Evolutionary conservation across 768 basidiomycete genomes (phyloP).

Genomic region (Rubroboletus pulcherrimus): DNA sequence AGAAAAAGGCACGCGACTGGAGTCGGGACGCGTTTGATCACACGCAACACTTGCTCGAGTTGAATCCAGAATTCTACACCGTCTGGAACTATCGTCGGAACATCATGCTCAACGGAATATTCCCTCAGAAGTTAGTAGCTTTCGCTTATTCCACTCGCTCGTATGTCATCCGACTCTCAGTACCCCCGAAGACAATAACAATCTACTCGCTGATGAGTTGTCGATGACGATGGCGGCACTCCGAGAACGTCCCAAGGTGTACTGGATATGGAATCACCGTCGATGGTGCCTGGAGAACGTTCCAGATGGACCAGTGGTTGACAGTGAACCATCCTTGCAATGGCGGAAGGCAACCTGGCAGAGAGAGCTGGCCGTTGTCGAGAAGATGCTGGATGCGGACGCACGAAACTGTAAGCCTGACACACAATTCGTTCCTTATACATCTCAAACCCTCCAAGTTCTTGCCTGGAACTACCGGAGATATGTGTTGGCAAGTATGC

Average conservation of each 20-base stretch:
- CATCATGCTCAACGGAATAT: slow-evolving; percentile 70
- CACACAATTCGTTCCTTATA: background rate
- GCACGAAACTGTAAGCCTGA: slow-evolving; percentile 79
- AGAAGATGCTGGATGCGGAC: slow-evolving; percentile 90
- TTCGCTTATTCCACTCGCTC: background rate
- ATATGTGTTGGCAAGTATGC: slow-evolving; percentile 74
- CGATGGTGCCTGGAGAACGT: slow-evolving; percentile 91
- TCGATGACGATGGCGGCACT: slow-evolving; percentile 77
- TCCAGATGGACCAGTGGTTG: slow-evolving; percentile 62
- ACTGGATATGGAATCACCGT: slow-evolving; percentile 99
- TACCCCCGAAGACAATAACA: slow-evolving; percentile 56
- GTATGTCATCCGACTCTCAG: slow-evolving; percentile 37
- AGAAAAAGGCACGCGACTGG: slow-evolving; percentile 74
- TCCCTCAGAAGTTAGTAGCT: slow-evolving; percentile 54
- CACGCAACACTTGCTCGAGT: slow-evolving; percentile 69
- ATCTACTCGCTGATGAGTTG: slow-evolving; percentile 68
- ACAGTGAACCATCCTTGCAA: slow-evolving; percentile 41
- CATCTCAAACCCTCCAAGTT: slow-evolving; percentile 48
- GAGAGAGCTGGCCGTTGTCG: slow-evolving; percentile 80
- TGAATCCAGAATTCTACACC: slow-evolving; percentile 96
- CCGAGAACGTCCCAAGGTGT: slow-evolving; percentile 88
- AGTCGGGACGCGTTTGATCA: slow-evolving; percentile 70
- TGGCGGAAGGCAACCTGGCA: slow-evolving; percentile 86
- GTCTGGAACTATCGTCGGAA: slow-evolving; percentile 91
- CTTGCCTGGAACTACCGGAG: slow-evolving; percentile 94